phyloP scores from a whole-genome alignment of 208 protist species.

The Naegleria lovaniensis region DNA sequence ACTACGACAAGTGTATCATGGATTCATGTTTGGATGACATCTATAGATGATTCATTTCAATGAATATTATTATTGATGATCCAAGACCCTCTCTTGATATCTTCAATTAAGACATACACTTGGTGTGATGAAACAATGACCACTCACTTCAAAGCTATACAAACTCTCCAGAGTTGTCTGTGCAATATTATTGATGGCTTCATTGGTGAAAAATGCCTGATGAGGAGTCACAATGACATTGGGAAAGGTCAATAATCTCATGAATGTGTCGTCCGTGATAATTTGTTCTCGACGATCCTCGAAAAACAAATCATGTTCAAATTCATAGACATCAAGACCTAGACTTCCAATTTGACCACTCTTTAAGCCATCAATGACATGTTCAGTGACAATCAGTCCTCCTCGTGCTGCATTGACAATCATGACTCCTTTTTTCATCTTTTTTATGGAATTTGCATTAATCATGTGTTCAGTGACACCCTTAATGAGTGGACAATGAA shows the following conservation, averaged over 20 bases:
- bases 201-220: not conserved
- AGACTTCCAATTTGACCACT: conserved; percentile 44
- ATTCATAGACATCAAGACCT: conserved; percentile 59
- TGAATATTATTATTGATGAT: no score
- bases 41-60: no score
- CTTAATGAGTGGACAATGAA: conserved; percentile 55
- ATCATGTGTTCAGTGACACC: conserved; percentile 55
- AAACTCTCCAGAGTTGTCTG: not conserved
- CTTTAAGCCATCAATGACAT: conserved; percentile 50
- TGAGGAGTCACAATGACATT: conserved; percentile 27
- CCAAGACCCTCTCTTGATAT: no score
- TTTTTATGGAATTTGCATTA: conserved; percentile 45
- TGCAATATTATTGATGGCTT: not conserved
- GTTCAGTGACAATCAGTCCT: conserved; percentile 51
- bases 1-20: no score
- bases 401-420: conserved; percentile 62
- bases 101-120: not conserved
- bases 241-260: not conserved
- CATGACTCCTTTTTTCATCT: conserved; percentile 60
- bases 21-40: no score
- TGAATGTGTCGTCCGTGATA: conserved; percentile 32
- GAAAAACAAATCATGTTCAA: conserved; percentile 56
- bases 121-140: not conserved
- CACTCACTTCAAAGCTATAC: not conserved
- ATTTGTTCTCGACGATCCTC: conserved; percentile 38